Evolutionary conservation across 495 filamentous ascomycete genomes (phyloP), one percentile per base, ranked within the genome.

Genomic region (Cudoniella acicularis): DNA sequence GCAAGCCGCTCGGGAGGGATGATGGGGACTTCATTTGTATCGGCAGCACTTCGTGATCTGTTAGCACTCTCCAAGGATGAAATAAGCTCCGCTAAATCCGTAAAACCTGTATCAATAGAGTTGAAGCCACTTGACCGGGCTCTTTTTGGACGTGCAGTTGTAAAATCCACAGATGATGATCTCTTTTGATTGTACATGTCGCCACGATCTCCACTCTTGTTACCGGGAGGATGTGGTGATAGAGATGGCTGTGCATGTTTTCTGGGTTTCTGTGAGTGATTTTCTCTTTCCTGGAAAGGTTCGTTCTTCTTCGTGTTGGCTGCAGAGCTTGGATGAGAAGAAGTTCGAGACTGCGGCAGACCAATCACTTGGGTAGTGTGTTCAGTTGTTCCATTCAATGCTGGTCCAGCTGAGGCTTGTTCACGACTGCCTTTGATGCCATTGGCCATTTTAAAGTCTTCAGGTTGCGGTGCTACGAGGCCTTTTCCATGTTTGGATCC

Each of bases 51-150:
- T 51, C 23, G 18, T 16, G n/a, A 25, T 17, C 50, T 56, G 23
- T 55, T 41, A 24, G 64, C 52, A 11, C 21, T 49, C 40, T 66
- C 66, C 17, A 59, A 49, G 20, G 52, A 43, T 6, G 58, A 56
- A 10, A 68, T 56, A 17, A 67, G 40, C 10, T 63, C 63, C 10
- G 60, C 63, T 26, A 67, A 49, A 21, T 67, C 65, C 20, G 65
- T 63, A 3, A 69, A 47, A 20, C 64, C 62, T 1, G 64, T 52
- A 30, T 70, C 65, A 17, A 66, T 52, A 10, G 70, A 70, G 51
- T 53, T 65, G 26, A 43, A 56, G 23, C 20, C 27, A 26, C 42
- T 61, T 11, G 25, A 45, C n/a, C 42, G 9, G 6, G 48, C 22
- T 43, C 30, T 18, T 20, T 57, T 47, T 2, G 41, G n/a, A 24